phyloP scores from a whole-genome alignment of 2,329 filamentous ascomycete species.

The Sarocladium kiliense region DNA sequence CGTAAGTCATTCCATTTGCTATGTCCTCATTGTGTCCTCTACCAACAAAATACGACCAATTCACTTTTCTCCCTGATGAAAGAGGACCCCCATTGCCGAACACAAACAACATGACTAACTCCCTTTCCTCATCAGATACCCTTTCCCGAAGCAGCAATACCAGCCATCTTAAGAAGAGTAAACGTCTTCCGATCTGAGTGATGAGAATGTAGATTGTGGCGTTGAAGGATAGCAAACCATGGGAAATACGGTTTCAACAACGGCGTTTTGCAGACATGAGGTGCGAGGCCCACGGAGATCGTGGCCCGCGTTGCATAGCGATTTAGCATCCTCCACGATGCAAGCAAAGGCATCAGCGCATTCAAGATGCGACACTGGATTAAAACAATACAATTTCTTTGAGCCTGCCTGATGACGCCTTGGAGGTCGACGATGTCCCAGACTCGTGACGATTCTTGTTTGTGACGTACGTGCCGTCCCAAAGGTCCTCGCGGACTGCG shows the following conservation, averaged over 20 bases:
- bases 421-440: background rate
- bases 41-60: background rate
- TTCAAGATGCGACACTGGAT: background rate
- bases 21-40: background rate
- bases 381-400: background rate
- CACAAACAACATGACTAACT: conserved; percentile 8
- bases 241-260: conserved; percentile 45
- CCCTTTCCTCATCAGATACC: conserved; percentile 51
- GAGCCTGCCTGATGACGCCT: background rate
- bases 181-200: conserved; percentile 11
- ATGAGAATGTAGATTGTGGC: conserved; percentile 23
- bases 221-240: conserved; percentile 28
- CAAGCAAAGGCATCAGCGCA: conserved; percentile 11
- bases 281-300: conserved; percentile 15
- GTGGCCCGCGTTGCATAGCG: conserved; percentile 27
- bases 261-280: conserved; percentile 30
- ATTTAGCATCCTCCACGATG: conserved; percentile 39
- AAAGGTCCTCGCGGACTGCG: too few species aligned
- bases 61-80: background rate
- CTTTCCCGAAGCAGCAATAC: conserved; percentile 77
- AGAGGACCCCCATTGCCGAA: background rate
- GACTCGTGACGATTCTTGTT: background rate
- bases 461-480: background rate
- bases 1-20: conserved; percentile 57
- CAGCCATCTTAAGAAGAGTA: conserved; percentile 33